Evolutionary conservation across 73 alveolate species (phyloP).

Genomic region (Blepharisma stoltei): DNA sequence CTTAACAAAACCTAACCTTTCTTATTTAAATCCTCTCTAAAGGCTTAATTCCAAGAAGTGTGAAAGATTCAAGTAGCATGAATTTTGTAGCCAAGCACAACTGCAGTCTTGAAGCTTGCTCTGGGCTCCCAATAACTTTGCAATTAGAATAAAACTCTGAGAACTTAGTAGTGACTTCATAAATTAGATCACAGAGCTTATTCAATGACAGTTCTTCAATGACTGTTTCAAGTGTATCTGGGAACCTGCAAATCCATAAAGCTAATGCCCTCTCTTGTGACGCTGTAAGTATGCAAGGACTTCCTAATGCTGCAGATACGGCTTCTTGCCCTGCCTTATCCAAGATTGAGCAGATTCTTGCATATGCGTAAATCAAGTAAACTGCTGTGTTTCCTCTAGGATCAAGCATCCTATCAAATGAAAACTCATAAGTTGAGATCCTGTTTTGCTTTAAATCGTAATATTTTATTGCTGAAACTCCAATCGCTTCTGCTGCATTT

Average conservation of each 20-base stretch:
- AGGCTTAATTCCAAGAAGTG: conserved; percentile 74
- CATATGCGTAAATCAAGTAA: conserved; percentile 95
- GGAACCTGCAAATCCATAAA: conserved; percentile 74
- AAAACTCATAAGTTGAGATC: conserved; percentile 87
- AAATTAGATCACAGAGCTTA: conserved; percentile 87
- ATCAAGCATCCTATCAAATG: conserved; percentile 97
- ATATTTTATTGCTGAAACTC: conserved; percentile 97
- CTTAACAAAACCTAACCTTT: too few species aligned
- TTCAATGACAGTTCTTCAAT: conserved; percentile 89
- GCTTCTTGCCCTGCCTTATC: conserved; percentile 75
- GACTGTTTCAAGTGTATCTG: conserved; percentile 92
- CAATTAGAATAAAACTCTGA: conserved; percentile 85
- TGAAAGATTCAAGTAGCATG: conserved; percentile 53
- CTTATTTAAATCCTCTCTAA: conserved; percentile 67
- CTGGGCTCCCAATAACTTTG: conserved; percentile 86
- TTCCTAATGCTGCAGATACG: conserved; percentile 38
- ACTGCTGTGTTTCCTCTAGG: conserved; percentile 99
- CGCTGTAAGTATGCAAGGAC: conserved; percentile 34
- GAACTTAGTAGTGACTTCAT: conserved; percentile 91
- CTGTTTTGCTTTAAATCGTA: conserved; percentile 97
- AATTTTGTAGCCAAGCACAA: conserved; percentile 65
- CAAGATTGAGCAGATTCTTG: conserved; percentile 93
- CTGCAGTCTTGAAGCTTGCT: conserved; percentile 59
- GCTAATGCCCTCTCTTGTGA: conserved; percentile 88
- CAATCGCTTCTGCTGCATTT: conserved; percentile 87